phyloP scores from a whole-genome alignment of 2,329 filamentous ascomycete genomes.

The Claviceps citrina region DNA sequence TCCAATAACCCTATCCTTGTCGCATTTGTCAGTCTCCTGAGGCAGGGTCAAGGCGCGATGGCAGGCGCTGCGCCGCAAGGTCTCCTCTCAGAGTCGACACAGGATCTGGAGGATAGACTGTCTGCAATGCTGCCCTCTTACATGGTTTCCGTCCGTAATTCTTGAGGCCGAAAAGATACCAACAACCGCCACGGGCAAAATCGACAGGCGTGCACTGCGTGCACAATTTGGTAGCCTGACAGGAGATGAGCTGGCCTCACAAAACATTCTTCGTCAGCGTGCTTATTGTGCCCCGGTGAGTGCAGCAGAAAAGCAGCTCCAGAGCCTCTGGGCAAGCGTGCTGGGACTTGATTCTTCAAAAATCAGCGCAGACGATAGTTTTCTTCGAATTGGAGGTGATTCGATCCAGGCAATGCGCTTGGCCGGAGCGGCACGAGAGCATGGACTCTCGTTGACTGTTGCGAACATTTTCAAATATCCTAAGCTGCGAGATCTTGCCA shows the following conservation, averaged over 20 bases:
- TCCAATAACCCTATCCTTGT: neutral
- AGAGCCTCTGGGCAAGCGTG: too few species aligned
- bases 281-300: neutral
- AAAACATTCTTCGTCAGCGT: neutral
- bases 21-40: neutral
- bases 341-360: too few species aligned
- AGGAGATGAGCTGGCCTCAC: neutral
- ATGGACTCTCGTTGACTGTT: neutral
- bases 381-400: neutral
- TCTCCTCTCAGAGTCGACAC: neutral
- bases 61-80: neutral
- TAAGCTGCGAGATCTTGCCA: too few species aligned
- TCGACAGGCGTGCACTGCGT: neutral
- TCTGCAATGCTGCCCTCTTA: neutral
- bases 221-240: neutral
- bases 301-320: too few species aligned
- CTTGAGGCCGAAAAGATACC: neutral
- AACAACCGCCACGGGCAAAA: neutral
- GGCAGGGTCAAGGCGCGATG: neutral
- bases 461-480: too few species aligned
- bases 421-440: neutral
- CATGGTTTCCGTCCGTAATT: neutral
- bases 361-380: neutral
- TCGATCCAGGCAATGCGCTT: neutral
- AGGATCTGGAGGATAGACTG: neutral